Evolutionary conservation across 352 stramenopile genomes (phyloP).

Genomic region (Phytophthora lateralis): DNA sequence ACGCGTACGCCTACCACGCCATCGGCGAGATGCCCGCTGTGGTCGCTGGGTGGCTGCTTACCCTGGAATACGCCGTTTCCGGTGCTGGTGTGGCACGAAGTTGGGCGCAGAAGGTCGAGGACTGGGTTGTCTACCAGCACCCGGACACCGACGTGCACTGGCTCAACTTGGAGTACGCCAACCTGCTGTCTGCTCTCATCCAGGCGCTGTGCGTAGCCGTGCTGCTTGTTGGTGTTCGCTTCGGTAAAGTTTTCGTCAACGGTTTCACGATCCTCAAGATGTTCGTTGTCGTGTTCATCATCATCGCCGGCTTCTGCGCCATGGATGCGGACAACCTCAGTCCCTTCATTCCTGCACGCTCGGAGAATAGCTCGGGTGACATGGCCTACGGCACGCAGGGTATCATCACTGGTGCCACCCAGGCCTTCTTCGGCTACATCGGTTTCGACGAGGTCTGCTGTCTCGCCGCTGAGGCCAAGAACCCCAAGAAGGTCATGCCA

Average conservation of each 20-base stretch:
- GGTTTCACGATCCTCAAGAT: constrained; percentile 73
- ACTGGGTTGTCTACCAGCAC: constrained; percentile 44
- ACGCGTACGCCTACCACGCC: constrained; percentile 88
- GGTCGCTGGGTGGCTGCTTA: constrained; percentile 76
- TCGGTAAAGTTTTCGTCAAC: constrained; percentile 83
- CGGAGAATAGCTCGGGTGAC: constrained; percentile 24
- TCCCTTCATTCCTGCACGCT: constrained; percentile 61
- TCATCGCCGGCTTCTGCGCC: constrained; percentile 76
- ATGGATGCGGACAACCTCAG: constrained; percentile 76
- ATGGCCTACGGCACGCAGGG: constrained; percentile 56
- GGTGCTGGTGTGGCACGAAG: constrained; percentile 84
- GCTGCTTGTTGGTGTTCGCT: constrained; percentile 66
- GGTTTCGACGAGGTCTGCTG: constrained; percentile 95
- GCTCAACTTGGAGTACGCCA: constrained; percentile 57
- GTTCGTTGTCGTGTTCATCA: constrained; percentile 88
- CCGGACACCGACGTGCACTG: constrained; percentile 33
- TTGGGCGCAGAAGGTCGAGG: constrained; percentile 88
- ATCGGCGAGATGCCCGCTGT: constrained; percentile 90
- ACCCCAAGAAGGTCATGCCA: constrained; percentile 80
- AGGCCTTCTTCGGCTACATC: constrained; percentile 94
- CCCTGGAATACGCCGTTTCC: constrained; percentile 88
- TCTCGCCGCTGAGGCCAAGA: constrained; percentile 78
- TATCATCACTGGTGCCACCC: constrained; percentile 82
- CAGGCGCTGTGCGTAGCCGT: constrained; percentile 58
- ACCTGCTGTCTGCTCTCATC: constrained; percentile 49